phyloP scores from a whole-genome alignment of 768 basidiomycete genomes.

The Ephemerocybe angulata region DNA sequence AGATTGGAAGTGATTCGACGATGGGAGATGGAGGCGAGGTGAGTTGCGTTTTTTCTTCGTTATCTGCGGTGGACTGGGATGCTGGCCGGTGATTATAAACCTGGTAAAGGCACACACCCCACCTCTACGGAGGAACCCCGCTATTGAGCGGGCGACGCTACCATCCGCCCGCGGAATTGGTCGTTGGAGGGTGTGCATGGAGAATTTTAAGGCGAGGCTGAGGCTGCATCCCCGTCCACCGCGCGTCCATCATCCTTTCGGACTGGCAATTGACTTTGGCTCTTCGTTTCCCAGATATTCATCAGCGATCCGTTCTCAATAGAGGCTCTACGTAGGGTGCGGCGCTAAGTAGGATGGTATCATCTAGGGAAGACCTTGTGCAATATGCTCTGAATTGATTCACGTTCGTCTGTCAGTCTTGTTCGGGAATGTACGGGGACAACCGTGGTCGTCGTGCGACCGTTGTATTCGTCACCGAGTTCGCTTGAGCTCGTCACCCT shows the following conservation, averaged over 20 bases:
- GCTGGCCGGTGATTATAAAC: conserved; percentile 67
- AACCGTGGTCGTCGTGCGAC: neutral
- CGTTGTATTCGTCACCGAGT: neutral
- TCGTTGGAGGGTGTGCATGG: conserved; percentile 64
- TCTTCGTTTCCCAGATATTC: neutral
- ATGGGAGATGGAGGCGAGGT: too few relatives aligned
- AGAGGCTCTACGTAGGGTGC: neutral
- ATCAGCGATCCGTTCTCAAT: neutral
- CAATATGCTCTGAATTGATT: too few relatives aligned
- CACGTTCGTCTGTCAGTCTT: neutral
- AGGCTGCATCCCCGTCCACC: conserved; percentile 32
- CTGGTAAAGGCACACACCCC: conserved; percentile 89
- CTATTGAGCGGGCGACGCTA: conserved; percentile 24
- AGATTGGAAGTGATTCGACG: too few relatives aligned
- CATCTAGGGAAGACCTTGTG: too few relatives aligned
- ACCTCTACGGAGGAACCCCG: conserved; percentile 37
- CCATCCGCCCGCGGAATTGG: conserved; percentile 19
- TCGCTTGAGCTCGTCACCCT: too few relatives aligned
- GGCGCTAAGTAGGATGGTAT: too few relatives aligned
- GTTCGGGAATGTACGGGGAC: too few relatives aligned
- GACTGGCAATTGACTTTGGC: neutral
- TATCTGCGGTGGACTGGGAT: conserved; percentile 18
- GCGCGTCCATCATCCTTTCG: conserved; percentile 1
- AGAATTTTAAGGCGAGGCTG: conserved; percentile 90
- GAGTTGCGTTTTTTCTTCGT: conserved; percentile 16